Evolutionary conservation across 352 stramenopile species (phyloP), one percentile per base, ranked within the genome.

Genomic region (Pythium utonaiense): DNA sequence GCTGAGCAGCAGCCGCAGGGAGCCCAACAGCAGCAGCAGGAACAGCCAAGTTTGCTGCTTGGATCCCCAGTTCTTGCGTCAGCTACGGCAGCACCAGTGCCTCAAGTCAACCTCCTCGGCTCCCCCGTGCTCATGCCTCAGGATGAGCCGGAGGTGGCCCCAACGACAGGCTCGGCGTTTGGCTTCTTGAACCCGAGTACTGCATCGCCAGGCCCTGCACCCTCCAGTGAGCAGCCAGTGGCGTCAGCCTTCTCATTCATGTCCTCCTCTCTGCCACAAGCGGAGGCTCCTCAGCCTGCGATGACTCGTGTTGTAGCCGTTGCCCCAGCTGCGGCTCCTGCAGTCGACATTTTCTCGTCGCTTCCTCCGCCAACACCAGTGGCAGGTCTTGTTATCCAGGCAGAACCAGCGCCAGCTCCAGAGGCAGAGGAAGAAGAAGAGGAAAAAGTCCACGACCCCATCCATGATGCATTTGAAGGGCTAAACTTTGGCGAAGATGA

Each of bases 401-500:
- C 57, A 21, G 47, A 53, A 22, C 36, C 56, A 27, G 25, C 21
- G 41, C 21, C 24, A 9, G 25, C 22, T 14, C 27, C 36, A 6
- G 44, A 22, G 16, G 28, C 21, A 10, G 17, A 60, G 38, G 73
- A 77, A 56, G 60, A 76, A 56, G 50, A 66, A 53, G 57, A 60
- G 38, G 64, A 72, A 24, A 63, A 78, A 57, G 30, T 73, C 5
- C 68, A 69, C 9, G 85, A 95, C 57, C 79, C 73, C 17, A 91
- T 95, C 67, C 80, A 91, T 53, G 85, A 92, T 64, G 81, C 85
- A 0, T 95, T 95, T 44, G 81, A 92, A 82, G 85, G 75, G 10
- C 62, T 88, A 13, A 67, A 49, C 19, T 62, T 82, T 50, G 73
- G 76, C 33, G 70, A 80, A n/a, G 68, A 87, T 40, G 60, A 71